phyloP scores from a whole-genome alignment of 176 grass and related monocot genomes.

The Saccharum officinarum region DNA sequence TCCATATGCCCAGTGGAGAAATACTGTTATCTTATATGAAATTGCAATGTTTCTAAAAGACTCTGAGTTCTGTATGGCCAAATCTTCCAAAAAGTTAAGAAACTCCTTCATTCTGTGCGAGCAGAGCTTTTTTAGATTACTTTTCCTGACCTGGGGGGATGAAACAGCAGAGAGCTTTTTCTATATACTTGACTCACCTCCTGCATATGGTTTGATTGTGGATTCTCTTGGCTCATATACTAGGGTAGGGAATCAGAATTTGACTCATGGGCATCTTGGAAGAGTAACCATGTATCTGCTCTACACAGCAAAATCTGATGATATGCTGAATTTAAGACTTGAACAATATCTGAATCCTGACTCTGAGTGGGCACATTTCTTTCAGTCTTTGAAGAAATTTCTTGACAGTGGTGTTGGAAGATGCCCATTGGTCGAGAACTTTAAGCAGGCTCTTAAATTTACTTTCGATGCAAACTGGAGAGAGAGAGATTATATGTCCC shows the following conservation, averaged over 20 bases:
- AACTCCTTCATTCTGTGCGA: background rate
- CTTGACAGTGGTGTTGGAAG: conserved; percentile 44
- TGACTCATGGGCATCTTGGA: conserved; percentile 54
- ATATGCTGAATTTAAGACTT: conserved; percentile 31
- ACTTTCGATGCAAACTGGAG: conserved; percentile 38
- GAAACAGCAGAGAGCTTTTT: conserved; percentile 26
- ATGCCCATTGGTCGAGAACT: conserved; percentile 29
- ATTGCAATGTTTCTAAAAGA: conserved; percentile 49
- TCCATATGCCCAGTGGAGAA: conserved; percentile 28
- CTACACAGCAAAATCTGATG: conserved; percentile 36
- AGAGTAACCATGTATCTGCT: conserved; percentile 54
- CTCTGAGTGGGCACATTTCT: conserved; percentile 49
- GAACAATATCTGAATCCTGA: background rate
- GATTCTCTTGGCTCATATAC: conserved; percentile 35
- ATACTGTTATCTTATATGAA: conserved; percentile 34
- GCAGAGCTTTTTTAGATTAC: conserved; percentile 37
- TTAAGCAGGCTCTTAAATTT: conserved; percentile 45
- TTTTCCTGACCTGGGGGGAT: conserved; percentile 38
- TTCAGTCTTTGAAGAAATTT: conserved; percentile 42
- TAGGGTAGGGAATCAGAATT: background rate
- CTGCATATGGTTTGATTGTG: conserved; percentile 41
- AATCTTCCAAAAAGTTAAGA: conserved; percentile 13
- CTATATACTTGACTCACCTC: conserved; percentile 29
- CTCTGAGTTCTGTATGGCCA: conserved; percentile 19
- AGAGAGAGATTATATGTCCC: conserved; percentile 57